Conservation (phyloP, 2,329 filamentous ascomycete genomes). For the Ascochyta rabiei region DNA sequence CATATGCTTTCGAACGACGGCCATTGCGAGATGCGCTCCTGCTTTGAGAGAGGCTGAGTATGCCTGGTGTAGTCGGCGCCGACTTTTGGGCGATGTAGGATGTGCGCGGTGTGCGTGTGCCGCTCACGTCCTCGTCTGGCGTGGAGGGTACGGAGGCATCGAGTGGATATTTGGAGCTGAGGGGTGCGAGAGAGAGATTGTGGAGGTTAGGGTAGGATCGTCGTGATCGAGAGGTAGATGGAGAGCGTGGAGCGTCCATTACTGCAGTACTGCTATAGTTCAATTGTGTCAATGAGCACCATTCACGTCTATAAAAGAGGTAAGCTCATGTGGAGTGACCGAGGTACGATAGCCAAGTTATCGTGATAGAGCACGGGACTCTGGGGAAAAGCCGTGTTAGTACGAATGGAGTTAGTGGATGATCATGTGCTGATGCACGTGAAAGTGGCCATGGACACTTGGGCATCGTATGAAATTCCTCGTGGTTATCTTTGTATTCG, state of each 20-base stretch:
- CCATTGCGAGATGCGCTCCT: conserved; percentile 46
- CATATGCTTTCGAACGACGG: conserved; percentile 37
- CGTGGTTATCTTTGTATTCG: not conserved
- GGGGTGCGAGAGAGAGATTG: conserved; percentile 65
- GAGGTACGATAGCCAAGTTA: conserved; percentile 28
- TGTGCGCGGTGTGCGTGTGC: conserved; percentile 40
- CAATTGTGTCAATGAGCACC: not conserved
- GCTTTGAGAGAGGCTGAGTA: conserved; percentile 51
- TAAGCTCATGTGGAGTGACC: conserved; percentile 28
- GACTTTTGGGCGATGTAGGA: conserved; percentile 58
- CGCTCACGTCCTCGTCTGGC: conserved; percentile 28
- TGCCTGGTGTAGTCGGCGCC: conserved; percentile 56
- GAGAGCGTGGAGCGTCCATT: conserved; percentile 33
- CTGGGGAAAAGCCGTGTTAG: conserved; percentile 23
- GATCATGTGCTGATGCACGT: conserved; percentile 28
- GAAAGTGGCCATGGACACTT: conserved; percentile 16
- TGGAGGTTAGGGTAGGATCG: conserved; percentile 66
- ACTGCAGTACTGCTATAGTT: not conserved
- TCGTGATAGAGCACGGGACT: conserved; percentile 25
- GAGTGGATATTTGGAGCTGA: conserved; percentile 61
- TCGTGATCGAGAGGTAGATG: conserved; percentile 43
- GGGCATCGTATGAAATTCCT: not conserved
- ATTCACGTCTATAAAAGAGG: conserved; percentile 9
- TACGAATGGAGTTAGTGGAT: conserved; percentile 19
- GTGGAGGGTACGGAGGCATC: conserved; percentile 50